Percentiles rank a stretch among this genome's conserved stretches.
phyloP scores from a whole-genome alignment of 2,329 filamentous ascomycete species.

The Cercospora sp. region DNA sequence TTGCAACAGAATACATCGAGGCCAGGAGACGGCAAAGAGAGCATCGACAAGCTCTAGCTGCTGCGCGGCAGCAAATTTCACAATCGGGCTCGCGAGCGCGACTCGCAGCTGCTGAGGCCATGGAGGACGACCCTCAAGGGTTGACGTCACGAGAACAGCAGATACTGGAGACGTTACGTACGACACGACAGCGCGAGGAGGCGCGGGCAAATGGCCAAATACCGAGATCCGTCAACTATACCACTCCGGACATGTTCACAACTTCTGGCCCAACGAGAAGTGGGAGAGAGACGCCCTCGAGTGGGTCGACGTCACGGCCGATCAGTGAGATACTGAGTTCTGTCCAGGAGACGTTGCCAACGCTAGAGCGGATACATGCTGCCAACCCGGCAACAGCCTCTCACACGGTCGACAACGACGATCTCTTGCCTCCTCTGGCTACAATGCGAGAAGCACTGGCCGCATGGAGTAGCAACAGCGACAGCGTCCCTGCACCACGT shows the following conservation, averaged over 20 bases:
- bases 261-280: slow-evolving; percentile 14
- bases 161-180: slow-evolving; percentile 49
- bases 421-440: slow-evolving; percentile 19
- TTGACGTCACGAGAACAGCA: slow-evolving; percentile 50
- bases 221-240: slow-evolving; percentile 49
- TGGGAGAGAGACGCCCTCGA: slow-evolving; percentile 21
- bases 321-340: slow-evolving; percentile 33
- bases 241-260: slow-evolving; percentile 37
- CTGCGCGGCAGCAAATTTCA: slow-evolving; percentile 14
- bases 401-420: slow-evolving; percentile 13
- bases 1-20: slow-evolving; percentile 48
- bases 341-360: slow-evolving; percentile 33
- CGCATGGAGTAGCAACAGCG: slow-evolving; percentile 5
- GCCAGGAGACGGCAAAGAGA: slow-evolving; percentile 40
- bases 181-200: slow-evolving; percentile 47
- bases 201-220: slow-evolving; percentile 40
- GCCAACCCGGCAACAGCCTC: slow-evolving; percentile 18
- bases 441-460: slow-evolving; percentile 9
- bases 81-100: slow-evolving; percentile 13
- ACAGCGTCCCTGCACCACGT: slow-evolving; percentile 1
- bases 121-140: slow-evolving; percentile 47
- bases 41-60: slow-evolving; percentile 39
- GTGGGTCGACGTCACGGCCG: slow-evolving; percentile 24
- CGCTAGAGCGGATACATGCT: slow-evolving; percentile 34
- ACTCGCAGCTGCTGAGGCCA: slow-evolving; percentile 4